Evolutionary conservation across 495 filamentous ascomycete genomes (phyloP).

Genomic region (Tetracladium marchalianum): DNA sequence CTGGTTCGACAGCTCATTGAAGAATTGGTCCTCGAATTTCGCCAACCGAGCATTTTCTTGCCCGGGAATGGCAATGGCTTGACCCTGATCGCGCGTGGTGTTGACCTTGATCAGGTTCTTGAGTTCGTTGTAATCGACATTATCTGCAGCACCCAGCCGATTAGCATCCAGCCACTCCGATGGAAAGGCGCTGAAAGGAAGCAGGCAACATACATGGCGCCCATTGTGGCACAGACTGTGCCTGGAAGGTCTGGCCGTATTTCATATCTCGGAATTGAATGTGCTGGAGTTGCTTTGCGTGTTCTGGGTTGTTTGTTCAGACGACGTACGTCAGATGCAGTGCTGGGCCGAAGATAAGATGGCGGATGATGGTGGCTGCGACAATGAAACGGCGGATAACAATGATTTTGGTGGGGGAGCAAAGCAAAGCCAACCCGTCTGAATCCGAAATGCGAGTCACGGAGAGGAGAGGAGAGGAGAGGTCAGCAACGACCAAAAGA

Average conservation of each 20-base stretch:
- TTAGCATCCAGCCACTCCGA: not conserved
- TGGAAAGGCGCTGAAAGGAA: not conserved
- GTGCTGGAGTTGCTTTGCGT: not conserved
- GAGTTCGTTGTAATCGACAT: constrained; percentile 69
- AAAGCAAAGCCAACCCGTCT: no score
- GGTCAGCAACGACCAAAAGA: no score
- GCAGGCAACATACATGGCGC: constrained; percentile 22
- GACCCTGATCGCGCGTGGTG: constrained; percentile 48
- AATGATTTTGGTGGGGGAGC: no score
- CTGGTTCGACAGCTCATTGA: constrained; percentile 48
- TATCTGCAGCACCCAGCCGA: constrained; percentile 32
- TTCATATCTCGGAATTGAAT: constrained; percentile 33
- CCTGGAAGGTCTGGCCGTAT: constrained; percentile 44
- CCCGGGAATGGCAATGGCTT: constrained; percentile 58
- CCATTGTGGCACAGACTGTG: constrained; percentile 47
- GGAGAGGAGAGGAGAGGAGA: no score
- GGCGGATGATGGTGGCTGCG: no score
- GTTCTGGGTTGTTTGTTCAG: no score
- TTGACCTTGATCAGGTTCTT: constrained; percentile 64
- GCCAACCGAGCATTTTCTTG: constrained; percentile 38
- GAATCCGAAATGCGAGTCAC: no score
- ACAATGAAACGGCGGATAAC: no score
- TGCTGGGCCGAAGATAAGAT: no score
- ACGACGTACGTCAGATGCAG: no score
- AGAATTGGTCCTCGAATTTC: constrained; percentile 54